Base-by-base conservation (phyloP, 305 asterid genomes). In the Solanum hybrid region DNA sequence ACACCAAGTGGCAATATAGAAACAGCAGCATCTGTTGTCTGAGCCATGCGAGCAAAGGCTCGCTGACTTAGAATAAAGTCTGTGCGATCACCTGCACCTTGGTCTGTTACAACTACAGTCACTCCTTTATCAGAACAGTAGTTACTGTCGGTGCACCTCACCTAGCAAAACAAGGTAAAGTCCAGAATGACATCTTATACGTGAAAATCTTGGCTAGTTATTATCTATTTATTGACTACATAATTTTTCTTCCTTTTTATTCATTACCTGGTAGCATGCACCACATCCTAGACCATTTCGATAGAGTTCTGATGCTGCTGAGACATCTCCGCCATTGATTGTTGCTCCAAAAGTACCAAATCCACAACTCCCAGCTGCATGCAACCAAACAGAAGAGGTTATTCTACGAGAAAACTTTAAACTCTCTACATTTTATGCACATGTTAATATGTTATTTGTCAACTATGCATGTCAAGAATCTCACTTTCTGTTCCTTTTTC, bases 261-360 rank as follows among this genome's bases (percentile, higher is more conserved):
- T 26, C 89, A 64, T 90, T 87, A 95, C 98, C 96, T 96, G 94
- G 90, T 95, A 95, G 93, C 98, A 97, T 67, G 97, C 95, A 51
- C 99, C 98, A 73, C 99, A 96, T 69, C 98, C 99, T 46, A 94
- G 90, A 61, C 99, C 99, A 89, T 92, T 94, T 89, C 92, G 94
- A 77, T 93, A 95, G 69, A 97, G 97, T 39, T 96, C 94, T 42
- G 98, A 95, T 89, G 94, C 98, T 40, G 99, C 98, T 5, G 98
- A 90, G 40, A 96, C 97, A 87, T 96, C 93, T 92, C 99, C 99
- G 29, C 94, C 93, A 64, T 96, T 96, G 86, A 96, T 91, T 16
- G 95, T 95, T 78, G 99, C 97, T 85, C 98, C 98, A 33, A 95
- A 93, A 10, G 94, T 75, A 7, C 99, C 98, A 78, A 88, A 96